phyloP scores from a whole-genome alignment of 2,329 filamentous ascomycete genomes.

The Grosmannia penicillata region DNA sequence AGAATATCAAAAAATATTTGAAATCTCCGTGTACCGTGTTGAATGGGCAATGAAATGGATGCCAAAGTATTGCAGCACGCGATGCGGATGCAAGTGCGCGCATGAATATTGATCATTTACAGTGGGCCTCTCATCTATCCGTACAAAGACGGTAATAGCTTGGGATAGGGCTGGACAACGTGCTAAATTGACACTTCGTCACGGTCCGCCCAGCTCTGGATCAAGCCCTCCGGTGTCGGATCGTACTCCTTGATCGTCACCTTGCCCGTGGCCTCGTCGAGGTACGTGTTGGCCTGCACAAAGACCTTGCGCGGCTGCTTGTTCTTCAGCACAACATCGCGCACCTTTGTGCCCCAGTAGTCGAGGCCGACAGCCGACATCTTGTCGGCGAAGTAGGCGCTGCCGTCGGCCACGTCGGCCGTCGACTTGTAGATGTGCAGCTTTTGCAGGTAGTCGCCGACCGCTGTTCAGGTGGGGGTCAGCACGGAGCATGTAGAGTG shows the following conservation, averaged over 20 bases:
- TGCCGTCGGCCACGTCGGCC: constrained; percentile 66
- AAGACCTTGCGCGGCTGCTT: constrained; percentile 83
- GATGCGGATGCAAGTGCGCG: no score
- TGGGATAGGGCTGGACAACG: no score
- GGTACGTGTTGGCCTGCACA: constrained; percentile 79
- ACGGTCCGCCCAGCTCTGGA: constrained; percentile 65
- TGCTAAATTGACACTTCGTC: no score
- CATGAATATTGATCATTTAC: no score
- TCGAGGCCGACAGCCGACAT: constrained; percentile 71
- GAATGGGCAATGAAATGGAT: background rate
- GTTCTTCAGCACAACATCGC: constrained; percentile 59
- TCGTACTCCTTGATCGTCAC: constrained; percentile 79
- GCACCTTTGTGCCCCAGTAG: constrained; percentile 71
- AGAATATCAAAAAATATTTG: constrained; percentile 5
- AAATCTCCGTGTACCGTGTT: background rate
- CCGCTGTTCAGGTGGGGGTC: constrained; percentile 39
- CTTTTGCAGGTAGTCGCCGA: constrained; percentile 79
- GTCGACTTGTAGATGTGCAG: constrained; percentile 87
- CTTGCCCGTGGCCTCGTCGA: constrained; percentile 52
- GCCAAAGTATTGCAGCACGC: no score
- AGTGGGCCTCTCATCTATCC: no score
- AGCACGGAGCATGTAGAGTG: background rate
- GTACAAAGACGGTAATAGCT: no score
- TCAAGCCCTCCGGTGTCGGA: constrained; percentile 62
- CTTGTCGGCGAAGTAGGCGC: constrained; percentile 56